Percentiles rank a stretch among this genome's conserved stretches.
phyloP scores from a whole-genome alignment of 148 eudicot genomes.

The Arbutus unedo region DNA sequence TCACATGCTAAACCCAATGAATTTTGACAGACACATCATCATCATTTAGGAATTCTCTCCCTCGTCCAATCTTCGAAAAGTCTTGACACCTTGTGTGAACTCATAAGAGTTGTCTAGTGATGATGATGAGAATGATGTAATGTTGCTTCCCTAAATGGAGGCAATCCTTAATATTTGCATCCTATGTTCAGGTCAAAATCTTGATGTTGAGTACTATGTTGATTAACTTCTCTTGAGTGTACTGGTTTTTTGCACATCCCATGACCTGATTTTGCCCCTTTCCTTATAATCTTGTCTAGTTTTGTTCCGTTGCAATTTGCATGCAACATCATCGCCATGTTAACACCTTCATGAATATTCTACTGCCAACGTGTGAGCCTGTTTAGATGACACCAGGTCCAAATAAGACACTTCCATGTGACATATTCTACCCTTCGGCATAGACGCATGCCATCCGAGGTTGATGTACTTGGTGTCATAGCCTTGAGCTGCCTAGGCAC shows the following conservation, averaged over 20 bases:
- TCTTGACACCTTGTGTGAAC: background rate
- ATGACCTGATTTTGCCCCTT: background rate
- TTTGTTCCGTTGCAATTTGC: no score
- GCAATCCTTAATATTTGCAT: background rate
- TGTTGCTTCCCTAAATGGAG: background rate
- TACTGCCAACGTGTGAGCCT: no score
- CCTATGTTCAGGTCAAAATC: background rate
- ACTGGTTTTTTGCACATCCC: background rate
- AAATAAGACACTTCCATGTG: no score
- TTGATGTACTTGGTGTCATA: no score
- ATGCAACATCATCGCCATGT: no score
- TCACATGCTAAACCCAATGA: background rate
- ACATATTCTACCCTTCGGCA: no score
- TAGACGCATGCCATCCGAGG: no score
- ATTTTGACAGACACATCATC: background rate
- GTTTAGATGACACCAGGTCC: no score
- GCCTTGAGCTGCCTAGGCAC: no score
- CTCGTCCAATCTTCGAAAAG: background rate
- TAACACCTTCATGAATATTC: no score
- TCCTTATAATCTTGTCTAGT: background rate
- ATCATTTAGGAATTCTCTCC: background rate
- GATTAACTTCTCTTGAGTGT: background rate
- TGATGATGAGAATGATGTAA: background rate
- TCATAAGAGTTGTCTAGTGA: background rate
- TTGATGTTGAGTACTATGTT: background rate